Conservation (phyloP, 305 asterid species). For the Fraxinus ornus region DNA sequence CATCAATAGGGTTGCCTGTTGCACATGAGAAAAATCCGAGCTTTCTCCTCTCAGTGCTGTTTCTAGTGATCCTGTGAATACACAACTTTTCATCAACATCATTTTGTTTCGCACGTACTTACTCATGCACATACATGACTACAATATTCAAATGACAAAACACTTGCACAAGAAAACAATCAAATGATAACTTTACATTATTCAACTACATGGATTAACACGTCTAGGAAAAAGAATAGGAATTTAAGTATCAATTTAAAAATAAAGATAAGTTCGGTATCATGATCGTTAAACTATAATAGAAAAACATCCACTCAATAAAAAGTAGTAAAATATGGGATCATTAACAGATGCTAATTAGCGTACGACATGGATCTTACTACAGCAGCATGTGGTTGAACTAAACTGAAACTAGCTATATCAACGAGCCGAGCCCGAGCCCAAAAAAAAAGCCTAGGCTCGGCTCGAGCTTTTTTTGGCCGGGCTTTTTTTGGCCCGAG, state of each 20-base stretch:
- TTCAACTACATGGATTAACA: neutral
- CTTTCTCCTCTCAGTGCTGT: slow-evolving; percentile 75
- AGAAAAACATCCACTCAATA: neutral
- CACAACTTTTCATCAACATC: neutral
- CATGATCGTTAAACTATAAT: neutral
- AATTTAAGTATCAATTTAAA: neutral
- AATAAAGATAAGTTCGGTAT: neutral
- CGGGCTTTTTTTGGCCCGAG: too few relatives aligned
- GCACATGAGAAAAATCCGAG: slow-evolving; percentile 84
- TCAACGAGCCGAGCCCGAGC: too few relatives aligned
- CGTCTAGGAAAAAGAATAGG: neutral
- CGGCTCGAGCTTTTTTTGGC: too few relatives aligned
- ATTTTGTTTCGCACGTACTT: neutral
- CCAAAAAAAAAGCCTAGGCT: too few relatives aligned
- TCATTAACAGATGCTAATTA: neutral
- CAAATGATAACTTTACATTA: neutral
- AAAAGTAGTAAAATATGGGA: neutral
- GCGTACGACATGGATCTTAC: neutral
- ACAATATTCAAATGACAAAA: neutral
- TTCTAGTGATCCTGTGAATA: slow-evolving; percentile 63
- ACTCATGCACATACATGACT: neutral
- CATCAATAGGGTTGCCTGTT: slow-evolving; percentile 91
- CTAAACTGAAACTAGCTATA: neutral
- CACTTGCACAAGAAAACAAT: neutral
- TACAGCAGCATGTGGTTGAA: neutral